Evolutionary conservation across 331 rosid genomes (phyloP).

Genomic region (Quercus tomentella): DNA sequence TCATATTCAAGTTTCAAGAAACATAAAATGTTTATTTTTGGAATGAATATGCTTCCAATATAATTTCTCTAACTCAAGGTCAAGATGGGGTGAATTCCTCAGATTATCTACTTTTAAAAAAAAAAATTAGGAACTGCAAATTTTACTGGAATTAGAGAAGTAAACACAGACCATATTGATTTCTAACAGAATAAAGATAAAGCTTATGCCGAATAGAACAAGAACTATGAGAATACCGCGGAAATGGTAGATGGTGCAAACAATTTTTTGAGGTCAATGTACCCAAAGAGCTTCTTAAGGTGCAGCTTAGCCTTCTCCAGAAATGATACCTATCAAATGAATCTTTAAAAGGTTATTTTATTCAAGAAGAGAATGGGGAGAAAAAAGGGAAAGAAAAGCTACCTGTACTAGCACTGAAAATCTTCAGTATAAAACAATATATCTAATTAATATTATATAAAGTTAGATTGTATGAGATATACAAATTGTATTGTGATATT

Average conservation of each 20-base stretch:
- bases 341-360: neutral
- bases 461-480: too few relatives aligned
- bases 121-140: too few relatives aligned
- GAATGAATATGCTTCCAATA: neutral
- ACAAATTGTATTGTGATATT: too few relatives aligned
- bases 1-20: too few relatives aligned
- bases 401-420: neutral
- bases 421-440: neutral
- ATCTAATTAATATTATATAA: too few relatives aligned
- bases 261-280: conserved; percentile 17
- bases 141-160: too few relatives aligned
- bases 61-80: neutral
- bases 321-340: neutral
- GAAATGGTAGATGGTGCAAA: conserved; percentile 29
- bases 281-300: neutral
- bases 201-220: neutral
- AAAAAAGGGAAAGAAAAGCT: neutral
- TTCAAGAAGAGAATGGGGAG: neutral
- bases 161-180: too few relatives aligned
- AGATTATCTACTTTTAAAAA: neutral
- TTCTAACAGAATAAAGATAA: neutral
- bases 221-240: conserved; percentile 14
- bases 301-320: neutral
- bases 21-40: too few relatives aligned
- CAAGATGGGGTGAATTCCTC: neutral